phyloP scores from a whole-genome alignment of 2,329 filamentous ascomycete species.

The Xylariaceae sp. region DNA sequence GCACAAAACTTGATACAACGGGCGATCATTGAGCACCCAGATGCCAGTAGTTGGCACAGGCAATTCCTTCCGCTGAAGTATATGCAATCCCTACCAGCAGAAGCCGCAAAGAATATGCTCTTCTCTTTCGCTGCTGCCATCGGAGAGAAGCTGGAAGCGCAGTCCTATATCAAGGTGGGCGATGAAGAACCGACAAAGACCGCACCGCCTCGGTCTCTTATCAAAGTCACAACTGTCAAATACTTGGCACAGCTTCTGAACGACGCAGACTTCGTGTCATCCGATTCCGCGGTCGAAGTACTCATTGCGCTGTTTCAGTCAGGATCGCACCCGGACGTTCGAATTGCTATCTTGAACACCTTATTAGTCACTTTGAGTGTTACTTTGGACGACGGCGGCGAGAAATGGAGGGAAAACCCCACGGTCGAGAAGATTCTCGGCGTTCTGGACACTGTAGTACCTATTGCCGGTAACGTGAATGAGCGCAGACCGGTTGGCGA shows the following conservation, averaged over 20 bases:
- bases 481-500: constrained; percentile 10
- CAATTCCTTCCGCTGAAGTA: constrained; percentile 11
- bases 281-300: constrained; percentile 10
- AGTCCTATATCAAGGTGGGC: constrained; percentile 14
- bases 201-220: constrained; percentile 10
- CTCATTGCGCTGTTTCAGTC: constrained; percentile 14
- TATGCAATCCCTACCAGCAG: constrained; percentile 11
- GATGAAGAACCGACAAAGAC: constrained; percentile 6
- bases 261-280: constrained; percentile 11
- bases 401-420: constrained; percentile 9
- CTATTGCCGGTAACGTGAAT: constrained; percentile 13
- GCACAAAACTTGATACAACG: constrained; percentile 8
- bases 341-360: constrained; percentile 11
- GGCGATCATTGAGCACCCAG: constrained; percentile 13
- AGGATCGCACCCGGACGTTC: constrained; percentile 12
- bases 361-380: constrained; percentile 9
- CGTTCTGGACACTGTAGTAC: constrained; percentile 8
- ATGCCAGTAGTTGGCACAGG: constrained; percentile 16
- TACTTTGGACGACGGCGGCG: neutral
- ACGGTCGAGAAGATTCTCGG: constrained; percentile 11
- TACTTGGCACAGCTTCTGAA: constrained; percentile 16
- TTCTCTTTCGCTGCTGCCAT: constrained; percentile 14
- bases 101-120: constrained; percentile 12
- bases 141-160: constrained; percentile 14
- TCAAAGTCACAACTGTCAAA: constrained; percentile 16